Base-by-base conservation (phyloP, 805 yeast species). In the Candida hungchunana region DNA sequence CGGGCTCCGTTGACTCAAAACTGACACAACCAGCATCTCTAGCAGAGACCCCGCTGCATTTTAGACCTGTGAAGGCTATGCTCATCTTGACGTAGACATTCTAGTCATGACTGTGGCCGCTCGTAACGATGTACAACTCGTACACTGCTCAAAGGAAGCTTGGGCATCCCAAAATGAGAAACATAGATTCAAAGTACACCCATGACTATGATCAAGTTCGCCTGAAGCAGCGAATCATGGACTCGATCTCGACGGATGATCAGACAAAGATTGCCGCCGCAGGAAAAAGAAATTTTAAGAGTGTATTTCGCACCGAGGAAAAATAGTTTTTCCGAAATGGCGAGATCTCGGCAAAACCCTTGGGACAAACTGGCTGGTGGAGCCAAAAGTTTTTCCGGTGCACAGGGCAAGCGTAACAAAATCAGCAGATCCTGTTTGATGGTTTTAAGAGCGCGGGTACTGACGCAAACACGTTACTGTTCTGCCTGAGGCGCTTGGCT, bases 331-430 rank as follows among this genome's bases (percentile, higher is more conserved):
- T 35, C 40, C 43, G 43, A 26, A 24, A 31, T 33, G 36, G 36
- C 19, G 36, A 33, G 32, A 31, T 26, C 31, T 22, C 20, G 29
- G 20, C 20, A 21, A 12, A 18, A 16, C 28, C 23, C 22, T n/a
- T 13, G 15, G 26, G 32, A 18, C 35, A 26, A 28, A 18, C 28
- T 11, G 40, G 40, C 40, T 28, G 41, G 18, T 17, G 28, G 34
- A 32, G 41, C 34, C 41, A 36, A 18, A 21, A 32, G 37, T 31
- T 36, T 39, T 40, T 38, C 43, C 43, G 43, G 18, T n/a, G n/a
- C 11, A 21, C 24, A 12, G 24, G 11, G 11, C 11, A 21, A 9
- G 24, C 9, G 24, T 21, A 9, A 12, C 24, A 12, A 26, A 26
- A 14, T 18, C 31, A 28, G 14, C 22, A 28, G 31, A 28, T 18